Percentiles rank a stretch among this genome's conserved stretches.
Conservation (phyloP, 768 basidiomycete genomes). For the Xanthoconium purpureum region DNA sequence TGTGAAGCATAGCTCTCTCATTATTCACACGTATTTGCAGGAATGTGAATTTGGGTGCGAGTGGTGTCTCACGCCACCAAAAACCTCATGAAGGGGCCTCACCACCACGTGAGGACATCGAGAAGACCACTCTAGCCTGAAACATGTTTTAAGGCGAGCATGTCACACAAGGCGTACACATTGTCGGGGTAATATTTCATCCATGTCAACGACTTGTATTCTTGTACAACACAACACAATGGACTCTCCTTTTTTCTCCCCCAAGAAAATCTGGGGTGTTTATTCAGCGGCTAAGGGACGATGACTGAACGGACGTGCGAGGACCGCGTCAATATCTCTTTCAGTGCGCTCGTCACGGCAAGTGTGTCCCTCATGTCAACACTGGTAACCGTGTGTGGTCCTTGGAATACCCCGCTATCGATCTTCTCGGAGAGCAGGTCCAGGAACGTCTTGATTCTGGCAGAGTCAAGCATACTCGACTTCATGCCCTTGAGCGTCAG, state of each 20-base stretch:
- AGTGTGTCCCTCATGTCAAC: conserved; percentile 22
- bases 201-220: neutral
- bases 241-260: too few relatives aligned
- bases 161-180: neutral
- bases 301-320: conserved; percentile 30
- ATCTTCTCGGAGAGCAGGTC: conserved; percentile 31
- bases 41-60: conserved; percentile 3
- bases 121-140: neutral
- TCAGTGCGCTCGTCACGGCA: conserved; percentile 20
- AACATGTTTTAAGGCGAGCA: neutral
- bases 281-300: conserved; percentile 13
- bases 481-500: conserved; percentile 32
- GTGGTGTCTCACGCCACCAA: neutral
- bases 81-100: neutral
- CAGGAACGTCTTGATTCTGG: conserved; percentile 27
- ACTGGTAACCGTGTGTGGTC: conserved; percentile 24
- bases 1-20: neutral
- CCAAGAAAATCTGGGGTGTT: neutral
- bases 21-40: neutral
- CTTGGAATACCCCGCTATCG: conserved; percentile 26
- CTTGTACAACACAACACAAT: neutral
- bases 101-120: neutral
- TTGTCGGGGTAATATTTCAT: neutral
- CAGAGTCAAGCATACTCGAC: conserved; percentile 23
- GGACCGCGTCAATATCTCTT: conserved; percentile 26